Conservation (phyloP, 1,284 basidiomycete genomes). For the Ceraceosorus guamensis region DNA sequence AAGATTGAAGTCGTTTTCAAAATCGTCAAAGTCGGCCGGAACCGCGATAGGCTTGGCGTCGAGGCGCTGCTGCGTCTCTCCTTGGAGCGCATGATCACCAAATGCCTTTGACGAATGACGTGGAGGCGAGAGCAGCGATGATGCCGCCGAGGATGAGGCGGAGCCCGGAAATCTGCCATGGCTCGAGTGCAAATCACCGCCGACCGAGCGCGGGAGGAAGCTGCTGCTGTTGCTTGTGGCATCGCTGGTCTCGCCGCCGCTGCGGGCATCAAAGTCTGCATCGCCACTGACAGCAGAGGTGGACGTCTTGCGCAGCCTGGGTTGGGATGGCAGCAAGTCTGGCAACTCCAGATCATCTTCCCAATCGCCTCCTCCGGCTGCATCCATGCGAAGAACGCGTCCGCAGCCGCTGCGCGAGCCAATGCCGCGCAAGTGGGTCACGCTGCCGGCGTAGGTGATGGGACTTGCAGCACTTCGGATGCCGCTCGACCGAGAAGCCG, state of each 20-base stretch:
- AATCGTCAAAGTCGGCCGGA: neutral
- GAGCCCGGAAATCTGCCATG: neutral
- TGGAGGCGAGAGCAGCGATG: neutral
- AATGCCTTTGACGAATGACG: neutral
- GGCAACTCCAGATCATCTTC: slow-evolving; percentile 11
- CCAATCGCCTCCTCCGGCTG: slow-evolving; percentile 9
- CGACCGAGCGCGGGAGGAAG: neutral
- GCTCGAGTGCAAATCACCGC: neutral
- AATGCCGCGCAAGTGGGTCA: neutral
- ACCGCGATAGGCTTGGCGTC: neutral
- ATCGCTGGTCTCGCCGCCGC: slow-evolving; percentile 1
- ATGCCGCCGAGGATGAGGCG: slow-evolving; percentile 1
- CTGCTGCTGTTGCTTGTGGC: neutral
- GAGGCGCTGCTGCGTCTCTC: neutral
- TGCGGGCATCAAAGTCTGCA: neutral
- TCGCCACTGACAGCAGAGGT: slow-evolving; percentile 1
- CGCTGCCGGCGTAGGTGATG: neutral
- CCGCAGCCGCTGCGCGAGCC: neutral
- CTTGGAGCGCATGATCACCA: neutral
- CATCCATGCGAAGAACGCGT: neutral
- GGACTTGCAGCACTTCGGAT: neutral
- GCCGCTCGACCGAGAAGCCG: neutral
- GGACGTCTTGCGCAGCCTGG: neutral
- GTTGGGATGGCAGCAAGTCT: neutral
- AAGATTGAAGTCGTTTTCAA: slow-evolving; percentile 24